Evolutionary conservation across 1,284 basidiomycete genomes (phyloP).

Genomic region (Earliella scabrosa): DNA sequence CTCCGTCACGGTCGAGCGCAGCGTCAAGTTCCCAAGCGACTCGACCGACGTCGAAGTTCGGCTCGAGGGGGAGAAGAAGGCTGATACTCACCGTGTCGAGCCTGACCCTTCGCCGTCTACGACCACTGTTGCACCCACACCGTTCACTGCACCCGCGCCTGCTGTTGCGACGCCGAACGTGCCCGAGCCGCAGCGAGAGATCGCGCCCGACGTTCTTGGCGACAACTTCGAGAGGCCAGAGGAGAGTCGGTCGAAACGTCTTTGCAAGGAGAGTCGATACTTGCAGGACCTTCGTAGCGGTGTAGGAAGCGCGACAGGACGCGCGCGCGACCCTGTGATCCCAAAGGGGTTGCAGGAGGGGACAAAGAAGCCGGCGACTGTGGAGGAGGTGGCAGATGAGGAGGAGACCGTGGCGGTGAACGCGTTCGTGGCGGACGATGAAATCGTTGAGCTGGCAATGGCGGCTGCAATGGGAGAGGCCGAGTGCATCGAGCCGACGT

Average conservation of each 20-base stretch:
- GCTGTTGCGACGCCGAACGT: not conserved
- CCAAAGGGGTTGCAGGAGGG: not conserved
- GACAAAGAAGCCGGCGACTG: not conserved
- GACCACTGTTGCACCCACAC: not conserved
- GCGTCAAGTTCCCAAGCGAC: not conserved
- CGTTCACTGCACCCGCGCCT: not conserved
- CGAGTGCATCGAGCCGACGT: constrained; percentile 20
- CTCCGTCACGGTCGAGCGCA: constrained; percentile 8
- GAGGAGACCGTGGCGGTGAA: constrained; percentile 1
- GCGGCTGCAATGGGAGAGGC: constrained; percentile 14
- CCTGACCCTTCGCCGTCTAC: not conserved
- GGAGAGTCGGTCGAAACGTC: not conserved
- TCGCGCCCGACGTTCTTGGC: no score
- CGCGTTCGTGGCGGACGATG: not conserved
- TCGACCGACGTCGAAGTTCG: not conserved
- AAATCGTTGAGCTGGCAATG: constrained; percentile 9
- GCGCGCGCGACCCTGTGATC: not conserved
- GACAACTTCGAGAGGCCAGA: not conserved
- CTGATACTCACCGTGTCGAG: not conserved
- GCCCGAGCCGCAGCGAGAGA: not conserved
- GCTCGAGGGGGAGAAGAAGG: not conserved
- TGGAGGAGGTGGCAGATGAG: constrained; percentile 4
- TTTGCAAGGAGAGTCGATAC: constrained; percentile 1
- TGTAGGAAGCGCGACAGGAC: not conserved
- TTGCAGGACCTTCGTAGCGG: not conserved